Base-by-base conservation (phyloP, 2,329 filamentous ascomycete species). In the Xylaria sp. region DNA sequence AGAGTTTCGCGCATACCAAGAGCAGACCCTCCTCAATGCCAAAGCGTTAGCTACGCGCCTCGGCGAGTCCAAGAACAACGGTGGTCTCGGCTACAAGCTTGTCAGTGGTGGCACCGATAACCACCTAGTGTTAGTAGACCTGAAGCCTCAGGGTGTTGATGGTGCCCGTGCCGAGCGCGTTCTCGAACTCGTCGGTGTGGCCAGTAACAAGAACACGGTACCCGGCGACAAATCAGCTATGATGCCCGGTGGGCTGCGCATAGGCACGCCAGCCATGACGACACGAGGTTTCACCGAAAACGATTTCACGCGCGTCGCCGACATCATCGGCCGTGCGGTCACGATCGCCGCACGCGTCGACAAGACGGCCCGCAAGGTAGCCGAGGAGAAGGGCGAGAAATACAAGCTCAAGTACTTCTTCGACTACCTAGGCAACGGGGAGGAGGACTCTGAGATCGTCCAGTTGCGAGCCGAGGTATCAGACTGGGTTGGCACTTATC, bases 171-270 rank as follows among this genome's bases (percentile, higher is more conserved):
- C 97, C 14, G 94, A 97, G 82, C 89, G 92, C 49, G 89, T 97
- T 15, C 85, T 97, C 23, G 94, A 97, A 77, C 87, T 96, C 49
- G 92, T 96, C 69, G 94, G 94, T 71, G 94, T 98, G 55, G 95
- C 95, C n/a, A 91, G 92, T 76, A 99, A 99, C 85, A 99, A 99
- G 86, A 99, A 99, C 82, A 97, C 95, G 7, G 94, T 97, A 0
- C 95, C 95, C 1, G 95, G 94, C 45, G 95, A 99, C 80, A 92
- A 90, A 75, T 97, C 93, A 0, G 95, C 95, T 1, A 86, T 99
- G 74, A 92, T 94, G 67, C 95, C 95, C 14, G 94, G 94, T 69
- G 95, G 95, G 67, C 84, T 99, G 68, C 90, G 95, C 69, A 94
- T 99, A 80, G 95, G 95, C 59, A 95, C 94, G 0, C 95, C 95